Percentiles rank a stretch among this genome's conserved stretches.
Conservation (phyloP, 345 rosid species). For the Pugionium dolabratum region DNA sequence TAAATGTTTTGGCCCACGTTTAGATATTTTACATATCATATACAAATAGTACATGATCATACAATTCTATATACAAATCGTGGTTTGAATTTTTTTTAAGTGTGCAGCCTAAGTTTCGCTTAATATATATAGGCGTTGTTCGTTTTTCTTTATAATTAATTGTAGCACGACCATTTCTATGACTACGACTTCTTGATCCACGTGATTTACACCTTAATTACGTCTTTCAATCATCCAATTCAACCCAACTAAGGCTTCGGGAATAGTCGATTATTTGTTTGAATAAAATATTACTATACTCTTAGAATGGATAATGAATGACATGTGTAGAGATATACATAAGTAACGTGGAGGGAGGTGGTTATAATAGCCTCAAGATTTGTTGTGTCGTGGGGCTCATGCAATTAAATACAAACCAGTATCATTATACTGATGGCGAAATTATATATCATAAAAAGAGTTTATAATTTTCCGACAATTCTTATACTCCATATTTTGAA, state of each 20-base stretch:
- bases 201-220: slow-evolving; percentile 33
- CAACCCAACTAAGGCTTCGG: no score
- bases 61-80: background rate
- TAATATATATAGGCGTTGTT: slow-evolving; percentile 1
- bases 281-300: slow-evolving; percentile 1
- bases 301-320: slow-evolving; percentile 17
- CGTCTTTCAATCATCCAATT: slow-evolving; percentile 7
- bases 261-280: background rate
- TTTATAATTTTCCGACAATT: no score
- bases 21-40: background rate
- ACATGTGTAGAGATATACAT: slow-evolving; percentile 3
- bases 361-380: slow-evolving; percentile 26
- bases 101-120: slow-evolving; percentile 17
- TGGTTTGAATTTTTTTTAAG: slow-evolving; percentile 1
- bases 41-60: background rate
- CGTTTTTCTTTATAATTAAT: slow-evolving; percentile 15
- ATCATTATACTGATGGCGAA: background rate
- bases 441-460: background rate
- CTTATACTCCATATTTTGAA: no score
- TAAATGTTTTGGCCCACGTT: slow-evolving; percentile 10
- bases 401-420: slow-evolving; percentile 19
- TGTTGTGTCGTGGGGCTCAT: slow-evolving; percentile 36
- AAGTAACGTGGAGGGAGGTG: slow-evolving; percentile 37
- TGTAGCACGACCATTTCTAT: slow-evolving; percentile 22
- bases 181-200: slow-evolving; percentile 29